These are phyloP conservation scores for Knufia fluminis DNA, from an alignment of 2,329 filamentous ascomycete genomes.

Conservation along the genomic window DNA sequence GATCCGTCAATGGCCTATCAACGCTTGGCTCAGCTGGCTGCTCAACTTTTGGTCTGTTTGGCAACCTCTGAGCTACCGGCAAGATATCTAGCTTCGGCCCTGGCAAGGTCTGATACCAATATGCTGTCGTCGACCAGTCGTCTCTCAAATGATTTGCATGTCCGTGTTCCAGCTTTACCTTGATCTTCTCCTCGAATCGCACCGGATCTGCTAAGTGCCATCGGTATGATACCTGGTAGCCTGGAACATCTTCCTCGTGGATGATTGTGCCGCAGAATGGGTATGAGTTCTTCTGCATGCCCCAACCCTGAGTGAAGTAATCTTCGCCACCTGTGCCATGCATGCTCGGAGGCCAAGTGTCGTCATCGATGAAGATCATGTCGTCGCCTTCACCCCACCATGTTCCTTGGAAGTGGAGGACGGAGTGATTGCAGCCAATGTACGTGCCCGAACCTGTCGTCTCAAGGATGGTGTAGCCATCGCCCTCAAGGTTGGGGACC, in stretches of 20 bases:
- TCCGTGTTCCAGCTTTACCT: constrained; percentile 25
- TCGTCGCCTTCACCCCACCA: constrained; percentile 32
- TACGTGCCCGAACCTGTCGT: constrained; percentile 26
- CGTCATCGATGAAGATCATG: constrained; percentile 31
- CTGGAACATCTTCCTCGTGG: constrained; percentile 28
- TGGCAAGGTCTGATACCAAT: constrained; percentile 29
- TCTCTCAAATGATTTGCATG: constrained; percentile 28
- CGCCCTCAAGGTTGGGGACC: constrained; percentile 25
- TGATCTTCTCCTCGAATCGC: constrained; percentile 27
- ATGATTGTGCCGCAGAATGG: constrained; percentile 29
- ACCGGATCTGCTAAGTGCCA: constrained; percentile 30
- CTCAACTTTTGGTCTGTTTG: neutral
- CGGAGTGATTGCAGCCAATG: constrained; percentile 29
- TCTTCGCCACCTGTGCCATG: constrained; percentile 30
- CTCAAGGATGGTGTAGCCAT: constrained; percentile 28
- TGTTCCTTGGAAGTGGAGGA: constrained; percentile 28
- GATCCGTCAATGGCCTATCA: neutral
- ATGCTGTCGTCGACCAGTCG: constrained; percentile 28
- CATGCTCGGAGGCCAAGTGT: constrained; percentile 29
- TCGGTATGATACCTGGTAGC: constrained; percentile 28
- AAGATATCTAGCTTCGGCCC: constrained; percentile 26
- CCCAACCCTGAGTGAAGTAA: constrained; percentile 30
- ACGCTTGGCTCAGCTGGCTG: neutral
- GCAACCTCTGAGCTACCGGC: constrained; percentile 17
- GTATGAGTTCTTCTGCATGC: constrained; percentile 31